Conservation (phyloP, 352 stramenopile species). For the Phytophthora pinifolia region DNA sequence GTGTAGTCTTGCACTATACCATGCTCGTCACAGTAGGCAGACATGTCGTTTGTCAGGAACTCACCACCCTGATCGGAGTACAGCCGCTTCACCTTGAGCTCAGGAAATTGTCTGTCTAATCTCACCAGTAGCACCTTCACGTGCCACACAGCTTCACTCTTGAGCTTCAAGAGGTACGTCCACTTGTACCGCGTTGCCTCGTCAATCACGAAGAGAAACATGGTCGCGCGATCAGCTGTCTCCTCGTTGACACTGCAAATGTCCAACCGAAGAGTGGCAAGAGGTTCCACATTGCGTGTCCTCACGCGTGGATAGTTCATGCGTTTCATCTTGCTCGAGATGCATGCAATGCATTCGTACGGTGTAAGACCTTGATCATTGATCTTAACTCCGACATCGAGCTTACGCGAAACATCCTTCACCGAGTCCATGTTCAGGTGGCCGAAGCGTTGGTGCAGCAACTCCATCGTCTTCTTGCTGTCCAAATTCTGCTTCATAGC, state of each 20-base stretch:
- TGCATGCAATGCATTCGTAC: not conserved
- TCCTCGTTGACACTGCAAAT: constrained; percentile 4
- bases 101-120: constrained; percentile 1
- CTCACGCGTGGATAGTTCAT: not conserved
- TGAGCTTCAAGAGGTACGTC: not conserved
- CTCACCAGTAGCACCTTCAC: not conserved
- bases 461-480: not conserved
- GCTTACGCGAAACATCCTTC: not conserved
- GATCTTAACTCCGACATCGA: constrained; percentile 8
- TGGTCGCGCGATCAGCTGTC: not conserved
- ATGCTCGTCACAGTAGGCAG: not conserved
- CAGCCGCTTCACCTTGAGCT: not conserved
- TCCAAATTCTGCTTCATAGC: not conserved
- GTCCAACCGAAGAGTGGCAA: not conserved
- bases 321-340: not conserved
- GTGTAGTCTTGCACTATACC: not conserved
- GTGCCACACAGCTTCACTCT: not conserved
- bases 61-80: not conserved
- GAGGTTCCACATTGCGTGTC: no score
- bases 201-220: constrained; percentile 1
- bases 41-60: not conserved
- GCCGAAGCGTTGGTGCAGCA: constrained; percentile 1
- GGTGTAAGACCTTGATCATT: constrained; percentile 1
- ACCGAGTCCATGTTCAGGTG: constrained; percentile 1
- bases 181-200: not conserved